These are phyloP conservation scores for Millerago galiae DNA, from an alignment of 805 yeast species.

Conservation along the genomic window DNA sequence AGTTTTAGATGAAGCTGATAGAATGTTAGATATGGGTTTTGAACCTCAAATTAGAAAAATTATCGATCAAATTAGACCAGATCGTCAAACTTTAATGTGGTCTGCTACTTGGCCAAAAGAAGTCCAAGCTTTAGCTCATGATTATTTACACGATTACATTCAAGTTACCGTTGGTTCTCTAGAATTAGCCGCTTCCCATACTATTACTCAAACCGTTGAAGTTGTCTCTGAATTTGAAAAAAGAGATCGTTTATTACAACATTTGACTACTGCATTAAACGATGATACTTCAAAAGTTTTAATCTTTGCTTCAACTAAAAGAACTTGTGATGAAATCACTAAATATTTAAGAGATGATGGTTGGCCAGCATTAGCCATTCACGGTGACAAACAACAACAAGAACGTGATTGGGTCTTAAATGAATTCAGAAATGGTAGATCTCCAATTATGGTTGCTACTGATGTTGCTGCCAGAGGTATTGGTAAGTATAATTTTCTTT, in stretches of 20 bases:
- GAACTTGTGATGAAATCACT: slow-evolving; percentile 95
- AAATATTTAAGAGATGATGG: slow-evolving; percentile 90
- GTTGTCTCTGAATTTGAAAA: slow-evolving; percentile 89
- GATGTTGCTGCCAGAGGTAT: slow-evolving; percentile 99
- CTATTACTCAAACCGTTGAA: slow-evolving; percentile 88
- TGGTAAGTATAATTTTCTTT: slow-evolving; percentile 60
- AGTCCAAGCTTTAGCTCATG: slow-evolving; percentile 88
- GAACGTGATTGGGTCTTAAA: slow-evolving; percentile 98
- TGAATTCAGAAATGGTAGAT: slow-evolving; percentile 87
- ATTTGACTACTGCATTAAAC: slow-evolving; percentile 72
- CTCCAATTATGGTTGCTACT: slow-evolving; percentile 98
- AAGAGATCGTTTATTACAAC: slow-evolving; percentile 82
- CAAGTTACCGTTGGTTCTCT: slow-evolving; percentile 96
- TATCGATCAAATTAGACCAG: slow-evolving; percentile 97
- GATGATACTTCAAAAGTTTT: slow-evolving; percentile 71
- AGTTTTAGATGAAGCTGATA: slow-evolving; percentile 98
- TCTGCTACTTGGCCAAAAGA: slow-evolving; percentile 99
- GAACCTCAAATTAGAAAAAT: slow-evolving; percentile 99
- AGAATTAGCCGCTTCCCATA: slow-evolving; percentile 95
- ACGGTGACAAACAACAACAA: slow-evolving; percentile 95
- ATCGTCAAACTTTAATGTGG: slow-evolving; percentile 99
- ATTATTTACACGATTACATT: slow-evolving; percentile 86
- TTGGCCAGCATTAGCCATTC: slow-evolving; percentile 98
- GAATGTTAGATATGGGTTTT: slow-evolving; percentile 99
- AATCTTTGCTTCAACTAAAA: slow-evolving; percentile 93